Percentiles rank a stretch among this genome's conserved stretches.
Evolutionary conservation across 768 basidiomycete genomes (phyloP).

Genomic region (Kwoniella newhampshirensis): DNA sequence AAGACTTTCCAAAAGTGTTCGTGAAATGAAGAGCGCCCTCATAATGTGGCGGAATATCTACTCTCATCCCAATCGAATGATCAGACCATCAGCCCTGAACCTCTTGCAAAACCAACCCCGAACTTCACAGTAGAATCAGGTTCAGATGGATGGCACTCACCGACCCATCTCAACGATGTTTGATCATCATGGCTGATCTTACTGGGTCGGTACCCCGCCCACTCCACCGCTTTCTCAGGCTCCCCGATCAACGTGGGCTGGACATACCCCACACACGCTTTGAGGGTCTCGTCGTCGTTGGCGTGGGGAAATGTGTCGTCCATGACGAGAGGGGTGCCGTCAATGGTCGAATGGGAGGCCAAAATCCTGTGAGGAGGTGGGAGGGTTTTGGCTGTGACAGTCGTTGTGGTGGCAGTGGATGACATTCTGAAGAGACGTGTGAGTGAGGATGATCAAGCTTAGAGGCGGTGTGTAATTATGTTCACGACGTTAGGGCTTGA

Average conservation of each 20-base stretch:
- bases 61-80: neutral
- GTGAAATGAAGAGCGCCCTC: slow-evolving; percentile 13
- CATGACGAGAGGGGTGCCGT: no score
- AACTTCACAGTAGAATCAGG: no score
- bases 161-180: slow-evolving; percentile 16
- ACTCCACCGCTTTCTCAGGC: slow-evolving; percentile 11
- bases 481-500: no score
- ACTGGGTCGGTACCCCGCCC: slow-evolving; percentile 3
- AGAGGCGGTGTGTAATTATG: no score
- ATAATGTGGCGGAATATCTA: slow-evolving; percentile 10
- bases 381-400: no score
- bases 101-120: no score
- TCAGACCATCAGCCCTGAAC: no score
- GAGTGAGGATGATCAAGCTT: no score
- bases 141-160: slow-evolving; percentile 8
- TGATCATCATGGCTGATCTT: slow-evolving; percentile 17
- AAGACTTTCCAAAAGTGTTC: slow-evolving; percentile 13
- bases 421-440: no score
- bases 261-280: slow-evolving; percentile 11
- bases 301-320: slow-evolving; percentile 15
- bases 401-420: no score
- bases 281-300: slow-evolving; percentile 1
- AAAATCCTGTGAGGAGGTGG: no score
- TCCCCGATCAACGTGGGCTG: slow-evolving; percentile 9
- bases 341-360: no score